Evolutionary conservation across 2,329 filamentous ascomycete species (phyloP).

Genomic region (Aureobasidium subglaciale): DNA sequence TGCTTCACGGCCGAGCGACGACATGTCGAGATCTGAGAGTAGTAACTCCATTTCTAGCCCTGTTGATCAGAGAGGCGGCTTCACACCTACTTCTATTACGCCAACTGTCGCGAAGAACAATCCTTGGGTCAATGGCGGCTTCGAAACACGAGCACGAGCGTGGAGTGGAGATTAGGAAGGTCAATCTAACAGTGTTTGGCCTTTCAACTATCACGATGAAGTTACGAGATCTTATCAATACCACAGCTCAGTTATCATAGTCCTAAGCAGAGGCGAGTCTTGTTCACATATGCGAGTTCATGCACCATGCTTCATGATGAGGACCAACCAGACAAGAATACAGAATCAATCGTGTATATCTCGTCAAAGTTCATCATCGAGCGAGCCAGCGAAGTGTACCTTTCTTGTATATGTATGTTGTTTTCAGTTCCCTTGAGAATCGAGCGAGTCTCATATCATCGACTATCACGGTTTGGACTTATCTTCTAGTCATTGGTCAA

Average conservation of each 20-base stretch:
- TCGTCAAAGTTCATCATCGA: no score
- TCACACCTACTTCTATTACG: conserved; percentile 1
- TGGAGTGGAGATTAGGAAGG: conserved; percentile 5
- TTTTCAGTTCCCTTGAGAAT: background rate
- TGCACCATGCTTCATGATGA: no score
- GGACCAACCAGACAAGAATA: no score
- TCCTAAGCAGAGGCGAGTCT: no score
- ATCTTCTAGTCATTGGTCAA: background rate
- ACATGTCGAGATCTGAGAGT: conserved; percentile 9
- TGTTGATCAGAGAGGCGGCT: background rate
- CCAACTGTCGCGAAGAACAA: background rate
- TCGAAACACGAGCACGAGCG: conserved; percentile 9
- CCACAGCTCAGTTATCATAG: background rate
- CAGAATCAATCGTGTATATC: no score
- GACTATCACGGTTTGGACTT: background rate
- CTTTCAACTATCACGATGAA: background rate
- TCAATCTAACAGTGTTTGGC: background rate
- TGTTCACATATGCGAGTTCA: no score
- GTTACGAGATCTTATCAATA: background rate
- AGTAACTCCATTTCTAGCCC: conserved; percentile 11
- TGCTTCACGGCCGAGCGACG: conserved; percentile 3
- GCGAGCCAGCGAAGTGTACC: no score
- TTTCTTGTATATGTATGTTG: no score
- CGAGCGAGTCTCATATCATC: no score
- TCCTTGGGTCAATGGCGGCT: conserved; percentile 2